phyloP scores from a whole-genome alignment of 78 protist species.

The Bodo saltans region DNA sequence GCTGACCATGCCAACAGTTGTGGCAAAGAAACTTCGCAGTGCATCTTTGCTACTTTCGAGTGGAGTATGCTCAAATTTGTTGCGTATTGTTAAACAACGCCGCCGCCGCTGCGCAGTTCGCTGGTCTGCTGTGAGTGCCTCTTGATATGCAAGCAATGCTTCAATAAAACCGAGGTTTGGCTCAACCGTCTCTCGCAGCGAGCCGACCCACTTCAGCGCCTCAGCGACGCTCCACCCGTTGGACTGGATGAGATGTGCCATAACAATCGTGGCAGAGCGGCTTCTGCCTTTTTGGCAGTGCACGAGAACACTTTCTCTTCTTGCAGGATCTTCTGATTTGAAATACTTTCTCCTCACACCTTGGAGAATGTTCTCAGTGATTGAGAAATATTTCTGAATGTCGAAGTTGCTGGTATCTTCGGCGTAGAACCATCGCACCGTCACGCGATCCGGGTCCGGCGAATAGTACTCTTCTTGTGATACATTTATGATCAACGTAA shows the following conservation, averaged over 20 bases:
- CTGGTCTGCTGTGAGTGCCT: too few relatives aligned
- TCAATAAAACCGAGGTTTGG: conserved; percentile 44
- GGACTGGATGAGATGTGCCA: conserved; percentile 46
- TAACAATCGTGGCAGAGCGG: conserved; percentile 51
- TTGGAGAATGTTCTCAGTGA: not conserved
- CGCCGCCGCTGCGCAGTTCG: too few relatives aligned
- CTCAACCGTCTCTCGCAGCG: conserved; percentile 25
- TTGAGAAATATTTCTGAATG: not conserved
- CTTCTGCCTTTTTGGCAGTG: conserved; percentile 69
- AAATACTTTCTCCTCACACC: not conserved
- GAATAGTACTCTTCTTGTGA: not conserved
- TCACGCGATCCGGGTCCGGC: not conserved
- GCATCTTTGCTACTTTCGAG: too few relatives aligned
- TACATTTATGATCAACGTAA: not conserved
- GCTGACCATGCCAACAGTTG: too few relatives aligned
- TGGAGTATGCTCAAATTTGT: too few relatives aligned
- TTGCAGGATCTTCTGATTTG: not conserved
- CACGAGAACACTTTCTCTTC: too few relatives aligned
- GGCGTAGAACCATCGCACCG: not conserved
- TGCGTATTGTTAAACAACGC: too few relatives aligned
- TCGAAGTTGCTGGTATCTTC: not conserved
- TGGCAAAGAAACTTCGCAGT: too few relatives aligned
- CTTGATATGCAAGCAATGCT: conserved; percentile 18
- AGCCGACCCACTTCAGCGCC: conserved; percentile 25
- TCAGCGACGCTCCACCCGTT: conserved; percentile 28